These are phyloP conservation scores for Eremochloa ophiuroides DNA, from an alignment of 176 grass and related monocot genomes.

Conservation along the genomic window DNA sequence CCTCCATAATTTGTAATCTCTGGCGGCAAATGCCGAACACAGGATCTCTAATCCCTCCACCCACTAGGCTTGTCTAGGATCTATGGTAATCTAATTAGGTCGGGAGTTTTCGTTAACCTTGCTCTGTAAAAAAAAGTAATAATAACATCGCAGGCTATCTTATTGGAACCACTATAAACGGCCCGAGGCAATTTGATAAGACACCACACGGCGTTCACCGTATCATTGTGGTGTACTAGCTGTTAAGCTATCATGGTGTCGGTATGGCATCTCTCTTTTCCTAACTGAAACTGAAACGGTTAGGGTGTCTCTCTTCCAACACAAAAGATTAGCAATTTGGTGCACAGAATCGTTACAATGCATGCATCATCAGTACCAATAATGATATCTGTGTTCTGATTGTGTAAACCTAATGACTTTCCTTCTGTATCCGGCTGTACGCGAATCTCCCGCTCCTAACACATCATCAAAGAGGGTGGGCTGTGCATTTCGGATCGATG, in stretches of 20 bases:
- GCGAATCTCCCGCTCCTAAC: neutral
- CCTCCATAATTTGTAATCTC: too few species aligned
- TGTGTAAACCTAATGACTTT: neutral
- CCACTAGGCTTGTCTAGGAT: too few species aligned
- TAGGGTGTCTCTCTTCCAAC: conserved; percentile 22
- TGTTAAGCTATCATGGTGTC: neutral
- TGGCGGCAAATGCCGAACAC: too few species aligned
- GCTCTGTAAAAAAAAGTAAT: too few species aligned
- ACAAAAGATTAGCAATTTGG: conserved; percentile 10
- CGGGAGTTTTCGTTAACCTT: too few species aligned
- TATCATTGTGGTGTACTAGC: neutral
- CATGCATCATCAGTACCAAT: conserved; percentile 25
- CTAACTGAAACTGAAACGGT: neutral
- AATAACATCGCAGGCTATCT: neutral
- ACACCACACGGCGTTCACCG: neutral
- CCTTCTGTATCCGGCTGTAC: neutral
- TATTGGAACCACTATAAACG: neutral
- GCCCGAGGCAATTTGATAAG: neutral
- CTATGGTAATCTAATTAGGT: too few species aligned
- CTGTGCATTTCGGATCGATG: neutral
- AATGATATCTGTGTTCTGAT: conserved; percentile 11
- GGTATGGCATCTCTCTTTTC: neutral
- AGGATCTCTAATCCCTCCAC: too few species aligned
- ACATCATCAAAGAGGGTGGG: neutral
- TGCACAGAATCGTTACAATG: neutral